A percentile compares a stretch with the other conserved stretches of the same genome.
phyloP scores from a whole-genome alignment of 2,329 filamentous ascomycete genomes.

The Lasiodiplodia gonubiensis region DNA sequence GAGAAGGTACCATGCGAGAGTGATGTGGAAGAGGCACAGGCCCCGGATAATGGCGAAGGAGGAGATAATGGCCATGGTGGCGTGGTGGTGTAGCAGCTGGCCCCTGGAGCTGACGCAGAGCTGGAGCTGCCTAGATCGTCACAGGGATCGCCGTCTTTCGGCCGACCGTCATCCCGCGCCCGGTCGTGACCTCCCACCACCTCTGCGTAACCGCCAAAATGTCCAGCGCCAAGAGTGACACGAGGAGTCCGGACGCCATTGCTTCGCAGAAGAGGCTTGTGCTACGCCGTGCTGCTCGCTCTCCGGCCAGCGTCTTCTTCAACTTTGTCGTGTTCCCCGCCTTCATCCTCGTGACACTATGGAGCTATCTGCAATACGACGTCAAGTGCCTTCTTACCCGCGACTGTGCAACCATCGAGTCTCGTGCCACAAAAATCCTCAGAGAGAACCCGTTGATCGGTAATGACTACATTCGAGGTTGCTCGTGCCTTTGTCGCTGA shows the following conservation, averaged over 20 bases:
- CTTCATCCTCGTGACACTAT: constrained; percentile 13
- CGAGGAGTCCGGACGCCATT: constrained; percentile 4
- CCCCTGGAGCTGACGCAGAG: neutral
- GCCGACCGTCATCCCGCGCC: constrained; percentile 22
- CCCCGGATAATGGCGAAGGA: constrained; percentile 80
- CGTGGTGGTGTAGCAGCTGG: neutral
- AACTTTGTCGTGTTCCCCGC: constrained; percentile 23
- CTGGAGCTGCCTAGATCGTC: constrained; percentile 3
- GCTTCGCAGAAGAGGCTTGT: constrained; percentile 21
- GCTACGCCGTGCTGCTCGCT: constrained; percentile 19
- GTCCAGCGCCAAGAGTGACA: constrained; percentile 8
- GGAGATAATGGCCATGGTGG: constrained; percentile 78
- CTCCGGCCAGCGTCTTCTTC: constrained; percentile 19
- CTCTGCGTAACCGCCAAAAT: neutral
- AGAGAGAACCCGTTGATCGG: constrained; percentile 49
- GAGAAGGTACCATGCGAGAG: constrained; percentile 82
- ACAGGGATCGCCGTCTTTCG: neutral
- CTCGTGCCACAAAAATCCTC: constrained; percentile 44
- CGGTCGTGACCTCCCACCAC: neutral
- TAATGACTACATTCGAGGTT: constrained; percentile 30
- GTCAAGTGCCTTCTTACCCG: constrained; percentile 5
- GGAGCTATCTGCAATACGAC: constrained; percentile 3
- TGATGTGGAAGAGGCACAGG: constrained; percentile 83
- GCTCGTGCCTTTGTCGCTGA: constrained; percentile 32
- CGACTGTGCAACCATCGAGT: constrained; percentile 33